Evolutionary conservation across 305 asterid genomes (phyloP).

Genomic region (Solanum aculeatissimum): DNA sequence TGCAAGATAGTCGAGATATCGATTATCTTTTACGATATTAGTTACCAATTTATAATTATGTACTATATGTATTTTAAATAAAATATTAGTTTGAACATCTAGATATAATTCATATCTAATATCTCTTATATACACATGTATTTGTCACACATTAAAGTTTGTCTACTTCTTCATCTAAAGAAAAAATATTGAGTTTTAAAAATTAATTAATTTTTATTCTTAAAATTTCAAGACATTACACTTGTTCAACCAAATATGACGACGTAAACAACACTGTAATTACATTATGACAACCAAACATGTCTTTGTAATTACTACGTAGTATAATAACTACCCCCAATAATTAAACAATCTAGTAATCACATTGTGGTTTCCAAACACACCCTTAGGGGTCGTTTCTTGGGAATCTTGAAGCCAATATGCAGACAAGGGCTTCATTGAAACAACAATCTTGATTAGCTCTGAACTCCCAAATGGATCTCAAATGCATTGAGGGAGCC

Average conservation of each 20-base stretch:
- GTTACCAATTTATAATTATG: neutral
- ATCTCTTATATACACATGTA: neutral
- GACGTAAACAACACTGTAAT: too few relatives aligned
- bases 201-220: neutral
- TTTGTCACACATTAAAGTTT: neutral
- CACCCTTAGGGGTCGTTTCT: too few relatives aligned
- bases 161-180: neutral
- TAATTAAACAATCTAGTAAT: too few relatives aligned
- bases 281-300: too few relatives aligned
- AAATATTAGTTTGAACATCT: neutral
- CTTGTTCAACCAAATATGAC: neutral
- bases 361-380: too few relatives aligned
- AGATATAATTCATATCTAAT: neutral
- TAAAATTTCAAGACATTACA: neutral
- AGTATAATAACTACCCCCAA: neutral
- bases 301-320: too few relatives aligned
- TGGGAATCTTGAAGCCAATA: too few relatives aligned
- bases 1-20: neutral
- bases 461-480: too few relatives aligned
- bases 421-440: too few relatives aligned
- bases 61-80: neutral
- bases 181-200: neutral
- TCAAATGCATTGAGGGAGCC: too few relatives aligned
- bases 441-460: too few relatives aligned
- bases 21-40: neutral